Percentiles rank a stretch among this genome's conserved stretches.
phyloP scores from a whole-genome alignment of 805 yeast species.

The Huiozyma naganishii region DNA sequence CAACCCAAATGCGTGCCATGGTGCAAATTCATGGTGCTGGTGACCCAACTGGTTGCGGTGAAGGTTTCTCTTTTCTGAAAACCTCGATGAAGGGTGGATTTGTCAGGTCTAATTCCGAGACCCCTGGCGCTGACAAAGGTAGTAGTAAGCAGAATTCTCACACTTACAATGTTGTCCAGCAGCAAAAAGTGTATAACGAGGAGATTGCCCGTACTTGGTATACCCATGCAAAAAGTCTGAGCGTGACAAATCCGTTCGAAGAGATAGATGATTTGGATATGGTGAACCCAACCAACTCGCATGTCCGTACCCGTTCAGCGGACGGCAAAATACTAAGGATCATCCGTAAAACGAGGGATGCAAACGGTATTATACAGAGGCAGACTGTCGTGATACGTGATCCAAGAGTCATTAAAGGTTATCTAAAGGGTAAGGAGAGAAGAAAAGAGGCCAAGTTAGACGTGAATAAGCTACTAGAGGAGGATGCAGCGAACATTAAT shows the following conservation, averaged over 20 bases:
- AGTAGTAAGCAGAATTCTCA: conserved; percentile 32
- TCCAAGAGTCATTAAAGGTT: conserved; percentile 78
- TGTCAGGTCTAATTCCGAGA: conserved; percentile 25
- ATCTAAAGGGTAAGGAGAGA: conserved; percentile 58
- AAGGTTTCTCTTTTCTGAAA: conserved; percentile 76
- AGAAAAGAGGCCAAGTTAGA: conserved; percentile 56
- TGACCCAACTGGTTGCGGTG: conserved; percentile 86
- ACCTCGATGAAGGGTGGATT: conserved; percentile 96
- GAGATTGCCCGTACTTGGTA: conserved; percentile 88
- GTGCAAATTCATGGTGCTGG: conserved; percentile 89
- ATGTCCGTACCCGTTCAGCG: conserved; percentile 17
- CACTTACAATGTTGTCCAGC: conserved; percentile 70
- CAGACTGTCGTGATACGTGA: conserved; percentile 69
- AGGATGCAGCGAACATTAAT: conserved; percentile 29
- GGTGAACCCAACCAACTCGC: conserved; percentile 26
- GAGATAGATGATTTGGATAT: conserved; percentile 29
- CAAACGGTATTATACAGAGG: conserved; percentile 78
- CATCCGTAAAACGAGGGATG: conserved; percentile 70
- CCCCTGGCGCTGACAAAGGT: not conserved
- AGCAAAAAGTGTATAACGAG: conserved; percentile 84
- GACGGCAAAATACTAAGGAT: conserved; percentile 44
- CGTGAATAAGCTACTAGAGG: conserved; percentile 32
- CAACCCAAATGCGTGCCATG: conserved; percentile 96
- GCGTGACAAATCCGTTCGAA: conserved; percentile 30
- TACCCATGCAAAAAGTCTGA: conserved; percentile 57